Evolutionary conservation across 176 grass and related monocot species (phyloP).

Genomic region (Oryza glaberrima): DNA sequence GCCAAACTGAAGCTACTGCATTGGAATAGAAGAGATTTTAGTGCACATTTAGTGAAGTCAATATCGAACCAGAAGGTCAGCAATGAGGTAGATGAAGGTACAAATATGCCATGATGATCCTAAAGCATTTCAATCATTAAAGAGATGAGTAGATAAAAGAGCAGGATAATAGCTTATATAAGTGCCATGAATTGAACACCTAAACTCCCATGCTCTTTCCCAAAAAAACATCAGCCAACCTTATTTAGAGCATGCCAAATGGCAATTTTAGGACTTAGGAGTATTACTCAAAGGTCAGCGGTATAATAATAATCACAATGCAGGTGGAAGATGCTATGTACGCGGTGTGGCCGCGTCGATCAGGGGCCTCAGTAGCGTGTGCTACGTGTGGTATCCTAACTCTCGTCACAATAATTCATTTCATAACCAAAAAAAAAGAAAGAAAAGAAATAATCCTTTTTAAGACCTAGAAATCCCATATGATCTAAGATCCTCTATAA

Average conservation of each 20-base stretch:
- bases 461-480: background rate
- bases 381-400: no score
- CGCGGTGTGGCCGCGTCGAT: no score
- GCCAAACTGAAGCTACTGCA: background rate
- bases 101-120: background rate
- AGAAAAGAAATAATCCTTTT: background rate
- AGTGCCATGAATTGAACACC: background rate
- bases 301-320: background rate
- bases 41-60: background rate
- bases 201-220: background rate
- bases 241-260: background rate
- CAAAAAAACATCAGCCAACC: background rate
- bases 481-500: background rate
- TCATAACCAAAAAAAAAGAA: background rate
- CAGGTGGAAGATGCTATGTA: no score
- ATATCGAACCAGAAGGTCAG: background rate
- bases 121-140: background rate
- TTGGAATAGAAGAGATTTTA: background rate
- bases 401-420: background rate
- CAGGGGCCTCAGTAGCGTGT: no score
- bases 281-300: background rate
- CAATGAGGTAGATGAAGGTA: no score
- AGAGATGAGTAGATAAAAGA: background rate
- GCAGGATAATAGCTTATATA: no score
- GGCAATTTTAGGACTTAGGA: background rate